Evolutionary conservation across 2,329 filamentous ascomycete genomes (phyloP).

Genomic region (Fusarium denticulatum): DNA sequence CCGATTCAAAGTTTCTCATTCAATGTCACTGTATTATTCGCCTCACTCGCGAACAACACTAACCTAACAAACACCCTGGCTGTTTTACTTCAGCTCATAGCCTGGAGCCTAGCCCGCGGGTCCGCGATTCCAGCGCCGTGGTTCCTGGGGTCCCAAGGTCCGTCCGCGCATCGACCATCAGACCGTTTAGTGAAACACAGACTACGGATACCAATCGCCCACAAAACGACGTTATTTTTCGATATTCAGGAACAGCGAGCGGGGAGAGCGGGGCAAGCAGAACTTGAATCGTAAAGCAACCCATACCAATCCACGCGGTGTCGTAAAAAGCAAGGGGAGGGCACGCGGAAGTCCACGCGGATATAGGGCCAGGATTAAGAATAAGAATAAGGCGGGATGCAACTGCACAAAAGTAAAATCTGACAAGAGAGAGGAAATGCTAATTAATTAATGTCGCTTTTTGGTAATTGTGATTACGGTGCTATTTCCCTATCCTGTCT

Average conservation of each 20-base stretch:
- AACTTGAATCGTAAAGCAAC: not conserved
- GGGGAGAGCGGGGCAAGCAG: not conserved
- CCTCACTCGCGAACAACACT: not conserved
- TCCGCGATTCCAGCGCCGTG: conserved; percentile 1
- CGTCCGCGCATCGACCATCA: not conserved
- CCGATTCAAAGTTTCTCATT: not conserved
- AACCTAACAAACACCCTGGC: not conserved
- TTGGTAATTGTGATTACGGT: not conserved
- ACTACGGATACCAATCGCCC: not conserved
- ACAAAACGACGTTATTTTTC: not conserved
- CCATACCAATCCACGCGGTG: not conserved
- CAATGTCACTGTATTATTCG: not conserved
- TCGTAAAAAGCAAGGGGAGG: not conserved
- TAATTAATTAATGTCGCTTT: not conserved
- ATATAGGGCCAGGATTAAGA: conserved; percentile 15
- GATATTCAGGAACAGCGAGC: not conserved
- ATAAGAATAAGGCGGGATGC: not conserved
- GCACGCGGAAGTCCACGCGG: not conserved
- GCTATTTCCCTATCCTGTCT: conserved; percentile 16
- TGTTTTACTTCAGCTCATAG: conserved; percentile 12
- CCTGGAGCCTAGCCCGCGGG: not conserved
- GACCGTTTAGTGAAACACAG: conserved; percentile 1
- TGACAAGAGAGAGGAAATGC: not conserved
- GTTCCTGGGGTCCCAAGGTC: conserved; percentile 10
- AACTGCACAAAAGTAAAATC: not conserved